These are phyloP conservation scores for Hypoxylon sp. DNA, from an alignment of 2,329 filamentous ascomycete genomes.

Conservation along the genomic window DNA sequence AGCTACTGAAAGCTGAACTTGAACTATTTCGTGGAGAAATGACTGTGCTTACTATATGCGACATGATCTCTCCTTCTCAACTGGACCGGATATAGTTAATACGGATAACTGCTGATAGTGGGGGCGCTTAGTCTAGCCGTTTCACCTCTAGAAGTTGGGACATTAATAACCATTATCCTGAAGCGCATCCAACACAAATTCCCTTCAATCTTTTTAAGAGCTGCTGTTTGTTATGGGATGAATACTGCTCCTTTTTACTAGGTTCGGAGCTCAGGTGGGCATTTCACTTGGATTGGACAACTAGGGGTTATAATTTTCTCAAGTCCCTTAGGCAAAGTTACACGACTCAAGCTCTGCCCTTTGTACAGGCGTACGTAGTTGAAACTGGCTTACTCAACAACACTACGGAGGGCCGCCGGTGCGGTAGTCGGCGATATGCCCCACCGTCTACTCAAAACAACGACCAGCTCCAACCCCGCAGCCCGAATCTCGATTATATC, in stretches of 20 bases:
- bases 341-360: constrained; percentile 25
- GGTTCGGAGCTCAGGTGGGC: constrained; percentile 5
- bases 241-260: neutral
- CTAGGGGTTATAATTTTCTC: constrained; percentile 8
- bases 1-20: constrained; percentile 21
- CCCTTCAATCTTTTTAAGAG: neutral
- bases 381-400: constrained; percentile 50
- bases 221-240: constrained; percentile 7
- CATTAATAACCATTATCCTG: constrained; percentile 27
- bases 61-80: constrained; percentile 14
- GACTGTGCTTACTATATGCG: constrained; percentile 34
- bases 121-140: constrained; percentile 22
- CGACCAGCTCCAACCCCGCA: constrained; percentile 50
- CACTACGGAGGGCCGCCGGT: constrained; percentile 46
- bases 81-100: constrained; percentile 3
- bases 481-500: constrained; percentile 51
- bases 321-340: constrained; percentile 14
- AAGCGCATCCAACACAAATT: constrained; percentile 11
- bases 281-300: constrained; percentile 15
- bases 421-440: constrained; percentile 51
- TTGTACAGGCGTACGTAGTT: constrained; percentile 1
- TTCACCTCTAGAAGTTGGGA: constrained; percentile 28
- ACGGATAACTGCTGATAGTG: constrained; percentile 13
- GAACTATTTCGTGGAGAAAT: constrained; percentile 6
- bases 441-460: constrained; percentile 47